Conservation (phyloP, 139 green algal genomes). For the Chlorella vulgaris region DNA sequence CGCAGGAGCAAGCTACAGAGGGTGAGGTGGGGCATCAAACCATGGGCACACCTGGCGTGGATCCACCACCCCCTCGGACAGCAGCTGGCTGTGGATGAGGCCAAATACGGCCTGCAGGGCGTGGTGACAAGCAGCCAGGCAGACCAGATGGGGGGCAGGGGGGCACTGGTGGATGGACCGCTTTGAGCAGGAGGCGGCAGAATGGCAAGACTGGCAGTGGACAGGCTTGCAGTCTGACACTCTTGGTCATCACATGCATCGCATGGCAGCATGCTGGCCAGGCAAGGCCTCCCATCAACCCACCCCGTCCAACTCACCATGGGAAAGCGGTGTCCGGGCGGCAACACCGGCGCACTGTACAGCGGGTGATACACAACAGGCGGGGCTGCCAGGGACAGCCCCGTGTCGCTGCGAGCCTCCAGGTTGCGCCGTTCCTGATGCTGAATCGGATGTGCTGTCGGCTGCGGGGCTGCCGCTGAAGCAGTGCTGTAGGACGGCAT, state of each 20-base stretch:
- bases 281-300: no score
- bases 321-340: slow-evolving; percentile 76
- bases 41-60: slow-evolving; percentile 37
- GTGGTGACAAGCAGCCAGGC: no score
- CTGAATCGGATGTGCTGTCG: not conserved
- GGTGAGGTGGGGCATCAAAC: not conserved
- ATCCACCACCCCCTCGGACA: slow-evolving; percentile 49
- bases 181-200: no score
- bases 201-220: not conserved
- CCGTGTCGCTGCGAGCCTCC: not conserved
- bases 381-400: not conserved
- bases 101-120: slow-evolving; percentile 60
- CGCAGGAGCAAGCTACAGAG: not conserved
- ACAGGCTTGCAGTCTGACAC: no score
- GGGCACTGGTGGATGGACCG: no score
- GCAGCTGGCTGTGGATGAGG: slow-evolving; percentile 55
- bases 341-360: slow-evolving; percentile 72
- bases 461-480: no score
- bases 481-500: no score
- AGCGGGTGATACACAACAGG: slow-evolving; percentile 43
- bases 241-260: no score
- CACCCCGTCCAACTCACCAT: no score
- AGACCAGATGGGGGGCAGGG: no score
- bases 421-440: not conserved
- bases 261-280: no score